A percentile compares a stretch with the other conserved stretches of the same genome.
Evolutionary conservation across 345 rosid genomes (phyloP).

Genomic region (Eucalyptus dawsonii): DNA sequence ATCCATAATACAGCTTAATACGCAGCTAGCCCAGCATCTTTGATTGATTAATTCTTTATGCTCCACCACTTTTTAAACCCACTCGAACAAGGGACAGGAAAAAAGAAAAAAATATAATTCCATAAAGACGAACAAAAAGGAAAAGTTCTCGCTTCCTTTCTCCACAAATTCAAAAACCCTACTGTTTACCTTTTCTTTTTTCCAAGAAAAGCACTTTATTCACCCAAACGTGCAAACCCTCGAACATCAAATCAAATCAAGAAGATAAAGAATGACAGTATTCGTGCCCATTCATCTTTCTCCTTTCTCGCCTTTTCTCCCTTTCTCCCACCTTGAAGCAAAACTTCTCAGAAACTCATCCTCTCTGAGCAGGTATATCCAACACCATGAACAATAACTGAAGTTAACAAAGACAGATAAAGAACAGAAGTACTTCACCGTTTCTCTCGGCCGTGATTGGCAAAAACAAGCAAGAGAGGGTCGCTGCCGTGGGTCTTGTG

Average conservation of each 20-base stretch:
- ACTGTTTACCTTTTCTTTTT: background rate
- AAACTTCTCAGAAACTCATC: background rate
- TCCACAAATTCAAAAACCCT: slow-evolving; percentile 7
- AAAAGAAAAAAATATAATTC: background rate
- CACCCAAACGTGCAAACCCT: background rate
- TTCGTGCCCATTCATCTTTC: background rate
- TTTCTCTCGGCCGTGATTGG: background rate
- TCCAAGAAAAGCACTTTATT: slow-evolving; percentile 4
- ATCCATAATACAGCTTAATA: background rate
- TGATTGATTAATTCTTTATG: background rate
- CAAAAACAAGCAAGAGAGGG: background rate
- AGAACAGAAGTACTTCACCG: background rate
- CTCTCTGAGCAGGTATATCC: background rate
- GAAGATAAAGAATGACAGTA: background rate
- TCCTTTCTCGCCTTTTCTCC: background rate
- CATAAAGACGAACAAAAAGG: slow-evolving; percentile 8
- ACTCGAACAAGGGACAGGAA: background rate
- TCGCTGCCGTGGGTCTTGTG: background rate
- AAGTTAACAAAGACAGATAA: background rate
- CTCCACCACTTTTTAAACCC: background rate
- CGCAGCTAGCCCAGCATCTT: background rate
- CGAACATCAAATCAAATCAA: background rate
- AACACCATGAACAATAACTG: background rate
- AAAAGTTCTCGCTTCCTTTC: slow-evolving; percentile 11
- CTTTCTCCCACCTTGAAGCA: background rate